A percentile compares a stretch with the other conserved stretches of the same genome.
phyloP scores from a whole-genome alignment of 1,284 basidiomycete genomes.

The Jaminaea rosea region DNA sequence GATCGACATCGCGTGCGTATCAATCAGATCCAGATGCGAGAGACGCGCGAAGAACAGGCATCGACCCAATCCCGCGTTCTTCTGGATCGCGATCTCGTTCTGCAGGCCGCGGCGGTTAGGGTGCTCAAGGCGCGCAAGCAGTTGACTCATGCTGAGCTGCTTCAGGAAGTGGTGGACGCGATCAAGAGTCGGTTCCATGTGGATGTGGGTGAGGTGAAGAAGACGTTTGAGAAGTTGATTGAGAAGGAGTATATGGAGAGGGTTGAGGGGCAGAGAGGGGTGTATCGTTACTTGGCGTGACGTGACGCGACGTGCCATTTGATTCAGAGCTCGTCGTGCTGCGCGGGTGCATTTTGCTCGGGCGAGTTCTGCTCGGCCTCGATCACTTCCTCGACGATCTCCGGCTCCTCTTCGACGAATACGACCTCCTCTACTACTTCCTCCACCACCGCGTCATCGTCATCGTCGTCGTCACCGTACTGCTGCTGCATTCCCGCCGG shows the following conservation, averaged over 20 bases:
- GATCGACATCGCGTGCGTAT: constrained; percentile 74
- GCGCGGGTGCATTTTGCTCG: too few species aligned
- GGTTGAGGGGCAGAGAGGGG: constrained; percentile 34
- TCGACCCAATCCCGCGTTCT: constrained; percentile 75
- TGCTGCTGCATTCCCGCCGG: too few species aligned
- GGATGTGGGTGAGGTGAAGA: constrained; percentile 42
- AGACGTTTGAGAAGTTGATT: constrained; percentile 43
- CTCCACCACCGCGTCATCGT: too few species aligned
- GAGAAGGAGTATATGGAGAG: constrained; percentile 31
- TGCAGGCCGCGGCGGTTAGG: constrained; percentile 73
- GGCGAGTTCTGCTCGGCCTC: too few species aligned
- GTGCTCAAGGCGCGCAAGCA: constrained; percentile 44
- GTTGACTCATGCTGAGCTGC: constrained; percentile 35
- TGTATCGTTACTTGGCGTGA: constrained; percentile 44
- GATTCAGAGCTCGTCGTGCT: too few species aligned
- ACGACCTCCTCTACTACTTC: too few species aligned
- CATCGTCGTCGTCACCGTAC: too few species aligned
- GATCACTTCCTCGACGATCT: too few species aligned
- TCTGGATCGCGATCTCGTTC: constrained; percentile 70
- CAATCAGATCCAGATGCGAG: constrained; percentile 90
- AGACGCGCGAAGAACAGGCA: constrained; percentile 79
- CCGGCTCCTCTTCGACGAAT: too few species aligned
- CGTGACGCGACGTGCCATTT: too few species aligned
- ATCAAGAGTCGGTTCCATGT: constrained; percentile 33
- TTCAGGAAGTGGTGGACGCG: constrained; percentile 37